Evolutionary conservation across 306 rosid species (phyloP).

Genomic region (Cucumis melo): DNA sequence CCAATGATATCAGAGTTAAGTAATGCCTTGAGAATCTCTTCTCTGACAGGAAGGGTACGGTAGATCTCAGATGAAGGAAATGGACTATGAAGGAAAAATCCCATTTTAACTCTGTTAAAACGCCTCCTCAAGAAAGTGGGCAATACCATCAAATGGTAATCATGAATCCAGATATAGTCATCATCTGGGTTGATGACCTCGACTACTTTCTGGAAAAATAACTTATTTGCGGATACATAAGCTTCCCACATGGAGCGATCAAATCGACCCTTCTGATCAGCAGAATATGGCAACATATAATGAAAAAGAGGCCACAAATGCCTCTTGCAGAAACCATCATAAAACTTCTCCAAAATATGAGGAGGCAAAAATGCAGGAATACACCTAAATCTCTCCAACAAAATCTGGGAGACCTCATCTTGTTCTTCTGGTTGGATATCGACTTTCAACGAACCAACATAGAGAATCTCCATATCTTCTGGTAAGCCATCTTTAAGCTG

Average conservation of each 20-base stretch:
- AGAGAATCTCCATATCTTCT: slow-evolving; percentile 60
- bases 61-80: slow-evolving; percentile 83
- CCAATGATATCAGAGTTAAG: slow-evolving; percentile 76
- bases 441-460: slow-evolving; percentile 49
- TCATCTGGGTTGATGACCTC: slow-evolving; percentile 74
- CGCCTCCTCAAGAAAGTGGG: slow-evolving; percentile 67
- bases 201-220: slow-evolving; percentile 54
- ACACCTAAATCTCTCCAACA: slow-evolving; percentile 48
- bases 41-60: slow-evolving; percentile 71
- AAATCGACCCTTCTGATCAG: slow-evolving; percentile 47
- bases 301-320: slow-evolving; percentile 83
- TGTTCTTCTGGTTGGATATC: slow-evolving; percentile 52
- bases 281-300: slow-evolving; percentile 58
- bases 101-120: slow-evolving; percentile 59
- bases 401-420: slow-evolving; percentile 53
- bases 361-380: slow-evolving; percentile 63
- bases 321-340: slow-evolving; percentile 75
- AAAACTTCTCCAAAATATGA: slow-evolving; percentile 41
- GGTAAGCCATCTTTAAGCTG: slow-evolving; percentile 77
- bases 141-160: slow-evolving; percentile 81
- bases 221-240: slow-evolving; percentile 56
- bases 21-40: slow-evolving; percentile 67
- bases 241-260: slow-evolving; percentile 70
- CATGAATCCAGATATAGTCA: slow-evolving; percentile 77
- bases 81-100: slow-evolving; percentile 80